Base-by-base conservation (phyloP, 225 moss, liverwort and hornwort genomes). In the Physcomitrellopsis africana region DNA sequence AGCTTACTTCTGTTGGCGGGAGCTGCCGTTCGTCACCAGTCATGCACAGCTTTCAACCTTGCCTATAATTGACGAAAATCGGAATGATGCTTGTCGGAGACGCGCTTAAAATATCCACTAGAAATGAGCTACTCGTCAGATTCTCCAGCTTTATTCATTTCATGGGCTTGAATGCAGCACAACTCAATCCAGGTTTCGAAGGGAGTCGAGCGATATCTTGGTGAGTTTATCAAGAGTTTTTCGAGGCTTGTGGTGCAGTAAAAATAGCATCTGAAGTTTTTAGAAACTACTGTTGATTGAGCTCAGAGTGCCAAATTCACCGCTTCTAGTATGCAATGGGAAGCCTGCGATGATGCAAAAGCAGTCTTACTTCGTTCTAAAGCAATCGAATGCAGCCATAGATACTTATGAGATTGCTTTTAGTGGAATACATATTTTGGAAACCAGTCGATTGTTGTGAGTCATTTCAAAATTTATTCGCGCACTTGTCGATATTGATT, bases 101-200 rank as follows among this genome's bases (percentile, higher is more conserved):
- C 19, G 20, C 7, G 22, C 20, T 20, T 56, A 16, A 18, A 55
- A 16, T 18, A 5, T 55, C 54, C 18, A 7, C 37, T 58, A 59
- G 49, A 61, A 49, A 29, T 46, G 60, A 49, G 60, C 60, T 61
- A 27, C 44, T 70, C 9, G 45, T 0, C 15, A 58, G 53, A 45
- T 17, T 45, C 17, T 51, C 15, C 9, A 53, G 53, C 37, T 32
- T 52, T 41, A 12, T 37, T 9, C 18, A 56, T 44, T 11, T 23
- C 44, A 49, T 2, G 51, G 76, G 32, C 60, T 76, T 73, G 32
- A 70, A 19, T 60, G 51, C 45, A 60, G 29, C 45, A 60, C 60
- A 3, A 18, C 61, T 45, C 16, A 62, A 51, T 45, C 8, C 55
- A 15, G 11, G 11, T 60, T 67, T 13, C 52, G 20, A 49, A 60